A percentile compares a stretch with the other conserved stretches of the same genome.
Evolutionary conservation across 805 yeast genomes (phyloP).

Genomic region (Priceomyces fermenticarens): DNA sequence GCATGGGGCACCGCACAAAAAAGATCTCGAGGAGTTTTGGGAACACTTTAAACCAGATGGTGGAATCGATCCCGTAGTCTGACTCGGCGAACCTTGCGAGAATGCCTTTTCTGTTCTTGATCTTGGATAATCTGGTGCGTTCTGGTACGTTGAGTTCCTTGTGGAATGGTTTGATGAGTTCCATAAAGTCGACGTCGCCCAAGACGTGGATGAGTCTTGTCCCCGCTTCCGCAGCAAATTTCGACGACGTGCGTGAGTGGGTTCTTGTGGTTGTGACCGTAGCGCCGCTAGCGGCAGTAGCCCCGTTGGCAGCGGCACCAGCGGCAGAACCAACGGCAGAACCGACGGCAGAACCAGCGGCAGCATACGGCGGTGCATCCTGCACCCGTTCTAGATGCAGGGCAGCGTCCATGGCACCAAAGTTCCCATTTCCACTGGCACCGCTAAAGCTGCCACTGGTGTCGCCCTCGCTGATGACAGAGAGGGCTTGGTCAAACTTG

Average conservation of each 20-base stretch:
- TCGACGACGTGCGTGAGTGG: constrained; percentile 61
- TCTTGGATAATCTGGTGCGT: constrained; percentile 61
- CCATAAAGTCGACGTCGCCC: constrained; percentile 62
- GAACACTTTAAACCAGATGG: constrained; percentile 90
- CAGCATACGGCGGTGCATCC: too few species aligned
- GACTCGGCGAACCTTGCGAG: constrained; percentile 82
- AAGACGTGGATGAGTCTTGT: constrained; percentile 73
- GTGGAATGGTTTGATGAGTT: constrained; percentile 52
- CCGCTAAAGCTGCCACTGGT: constrained; percentile 3
- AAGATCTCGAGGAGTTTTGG: constrained; percentile 71
- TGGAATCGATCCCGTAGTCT: constrained; percentile 92
- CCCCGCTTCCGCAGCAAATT: constrained; percentile 77
- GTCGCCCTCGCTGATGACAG: constrained; percentile 41
- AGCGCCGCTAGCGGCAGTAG: too few species aligned
- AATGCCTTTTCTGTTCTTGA: constrained; percentile 63
- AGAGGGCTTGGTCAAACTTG: constrained; percentile 83
- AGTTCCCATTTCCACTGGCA: too few species aligned
- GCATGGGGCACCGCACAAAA: constrained; percentile 82
- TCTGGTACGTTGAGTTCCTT: constrained; percentile 71
- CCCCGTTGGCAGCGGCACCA: constrained; percentile 3
- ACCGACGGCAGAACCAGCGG: too few species aligned
- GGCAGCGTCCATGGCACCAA: too few species aligned
- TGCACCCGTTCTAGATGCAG: too few species aligned
- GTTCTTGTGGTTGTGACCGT: constrained; percentile 16
- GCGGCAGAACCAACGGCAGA: too few species aligned